A percentile compares a stretch with the other conserved stretches of the same genome.
phyloP scores from a whole-genome alignment of 2,329 filamentous ascomycete species.

The Aspergillus sclerotialis region DNA sequence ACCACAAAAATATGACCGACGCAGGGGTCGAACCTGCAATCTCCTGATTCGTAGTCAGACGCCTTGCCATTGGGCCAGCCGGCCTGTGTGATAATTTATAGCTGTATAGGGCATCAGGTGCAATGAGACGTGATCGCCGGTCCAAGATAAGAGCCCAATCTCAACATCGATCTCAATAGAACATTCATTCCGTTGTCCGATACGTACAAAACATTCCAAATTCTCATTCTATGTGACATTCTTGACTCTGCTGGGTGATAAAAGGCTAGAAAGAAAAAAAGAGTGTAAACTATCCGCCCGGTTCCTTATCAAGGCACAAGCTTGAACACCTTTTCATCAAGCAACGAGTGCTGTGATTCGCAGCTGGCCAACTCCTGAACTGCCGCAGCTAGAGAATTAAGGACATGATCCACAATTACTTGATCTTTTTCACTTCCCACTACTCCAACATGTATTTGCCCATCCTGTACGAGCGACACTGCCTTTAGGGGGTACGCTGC shows the following conservation, averaged over 20 bases:
- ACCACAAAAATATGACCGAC: slow-evolving; percentile 22
- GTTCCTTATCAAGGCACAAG: not conserved
- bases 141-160: no score
- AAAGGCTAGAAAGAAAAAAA: not conserved
- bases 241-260: no score
- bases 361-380: slow-evolving; percentile 30
- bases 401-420: slow-evolving; percentile 43
- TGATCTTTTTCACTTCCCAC: slow-evolving; percentile 44
- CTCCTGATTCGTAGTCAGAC: slow-evolving; percentile 16
- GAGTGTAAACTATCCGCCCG: no score
- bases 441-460: slow-evolving; percentile 56
- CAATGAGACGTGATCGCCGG: no score
- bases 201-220: no score
- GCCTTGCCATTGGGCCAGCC: not conserved
- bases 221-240: no score
- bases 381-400: slow-evolving; percentile 44
- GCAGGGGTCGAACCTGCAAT: slow-evolving; percentile 39
- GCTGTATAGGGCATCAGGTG: no score
- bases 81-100: no score
- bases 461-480: slow-evolving; percentile 44
- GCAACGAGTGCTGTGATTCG: not conserved
- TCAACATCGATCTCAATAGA: no score
- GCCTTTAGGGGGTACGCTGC: slow-evolving; percentile 24
- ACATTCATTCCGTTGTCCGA: no score
- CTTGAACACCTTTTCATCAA: not conserved